phyloP scores from a whole-genome alignment of 208 protist genomes.

The Naegleria gruberi region DNA sequence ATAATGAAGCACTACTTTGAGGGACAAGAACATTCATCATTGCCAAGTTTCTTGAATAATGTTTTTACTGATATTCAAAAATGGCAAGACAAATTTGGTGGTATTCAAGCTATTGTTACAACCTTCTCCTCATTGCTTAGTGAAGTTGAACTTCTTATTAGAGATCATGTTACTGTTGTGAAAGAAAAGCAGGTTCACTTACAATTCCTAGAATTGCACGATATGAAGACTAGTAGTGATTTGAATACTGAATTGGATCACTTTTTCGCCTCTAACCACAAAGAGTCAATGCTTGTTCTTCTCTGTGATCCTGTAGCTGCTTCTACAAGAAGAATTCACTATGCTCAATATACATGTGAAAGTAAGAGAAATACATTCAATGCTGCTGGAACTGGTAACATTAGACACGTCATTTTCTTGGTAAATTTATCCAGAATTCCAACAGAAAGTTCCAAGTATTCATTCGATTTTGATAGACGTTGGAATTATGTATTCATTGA shows the following conservation, averaged over 20 bases:
- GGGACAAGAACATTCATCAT: background rate
- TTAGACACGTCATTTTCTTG: background rate
- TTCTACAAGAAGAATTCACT: background rate
- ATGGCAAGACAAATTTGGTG: no score
- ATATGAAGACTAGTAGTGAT: background rate
- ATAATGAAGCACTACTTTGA: background rate
- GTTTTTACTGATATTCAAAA: background rate
- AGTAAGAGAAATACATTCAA: background rate
- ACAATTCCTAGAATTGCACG: background rate
- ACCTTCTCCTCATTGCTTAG: background rate
- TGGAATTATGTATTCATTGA: constrained; percentile 8
- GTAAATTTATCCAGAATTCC: background rate
- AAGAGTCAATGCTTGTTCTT: background rate
- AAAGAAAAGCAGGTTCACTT: background rate
- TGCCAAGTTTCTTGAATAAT: background rate
- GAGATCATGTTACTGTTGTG: background rate
- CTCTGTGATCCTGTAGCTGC: background rate
- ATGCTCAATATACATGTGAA: background rate
- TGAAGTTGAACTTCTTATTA: background rate
- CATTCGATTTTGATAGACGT: constrained; percentile 15
- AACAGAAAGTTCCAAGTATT: background rate
- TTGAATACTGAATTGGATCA: background rate
- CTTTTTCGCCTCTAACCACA: background rate
- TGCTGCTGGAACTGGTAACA: no score
- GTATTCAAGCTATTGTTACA: background rate